phyloP scores from a whole-genome alignment of 73 alveolate species.

The Paramecium pentaurelia region DNA sequence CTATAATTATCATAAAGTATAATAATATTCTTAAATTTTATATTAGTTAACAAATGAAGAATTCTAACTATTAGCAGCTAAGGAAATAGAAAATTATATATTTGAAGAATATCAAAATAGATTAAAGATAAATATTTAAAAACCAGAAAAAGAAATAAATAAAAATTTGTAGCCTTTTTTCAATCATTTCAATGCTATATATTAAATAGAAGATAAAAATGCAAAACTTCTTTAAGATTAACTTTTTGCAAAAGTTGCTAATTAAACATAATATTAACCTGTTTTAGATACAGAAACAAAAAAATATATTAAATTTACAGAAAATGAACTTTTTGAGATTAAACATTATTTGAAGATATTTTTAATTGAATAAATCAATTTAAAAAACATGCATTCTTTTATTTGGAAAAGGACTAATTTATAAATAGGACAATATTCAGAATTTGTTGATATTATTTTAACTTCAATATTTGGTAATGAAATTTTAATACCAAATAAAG shows the following conservation, averaged over 20 bases:
- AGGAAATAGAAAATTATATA: constrained; percentile 61
- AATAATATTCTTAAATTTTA: background rate
- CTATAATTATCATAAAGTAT: constrained; percentile 60
- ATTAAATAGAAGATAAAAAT: background rate
- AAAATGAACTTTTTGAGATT: background rate
- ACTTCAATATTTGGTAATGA: background rate
- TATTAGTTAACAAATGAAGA: constrained; percentile 50
- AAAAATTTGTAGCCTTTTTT: background rate
- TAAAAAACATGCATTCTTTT: background rate
- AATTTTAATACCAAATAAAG: background rate
- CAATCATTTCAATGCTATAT: background rate
- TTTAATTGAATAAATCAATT: background rate
- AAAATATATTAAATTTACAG: background rate
- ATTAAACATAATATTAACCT: background rate
- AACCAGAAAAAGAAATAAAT: constrained; percentile 21
- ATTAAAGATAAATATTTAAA: constrained; percentile 4
- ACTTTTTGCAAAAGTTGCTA: background rate
- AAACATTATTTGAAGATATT: background rate
- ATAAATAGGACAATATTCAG: background rate
- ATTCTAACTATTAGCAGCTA: constrained; percentile 56
- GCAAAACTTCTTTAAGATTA: background rate
- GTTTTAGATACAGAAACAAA: background rate
- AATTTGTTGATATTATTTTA: background rate
- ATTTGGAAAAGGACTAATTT: background rate
- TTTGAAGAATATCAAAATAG: constrained; percentile 36